These are phyloP conservation scores for Torrubiella hemipterigena DNA, from an alignment of 2,329 filamentous ascomycete genomes.

Conservation along the genomic window DNA sequence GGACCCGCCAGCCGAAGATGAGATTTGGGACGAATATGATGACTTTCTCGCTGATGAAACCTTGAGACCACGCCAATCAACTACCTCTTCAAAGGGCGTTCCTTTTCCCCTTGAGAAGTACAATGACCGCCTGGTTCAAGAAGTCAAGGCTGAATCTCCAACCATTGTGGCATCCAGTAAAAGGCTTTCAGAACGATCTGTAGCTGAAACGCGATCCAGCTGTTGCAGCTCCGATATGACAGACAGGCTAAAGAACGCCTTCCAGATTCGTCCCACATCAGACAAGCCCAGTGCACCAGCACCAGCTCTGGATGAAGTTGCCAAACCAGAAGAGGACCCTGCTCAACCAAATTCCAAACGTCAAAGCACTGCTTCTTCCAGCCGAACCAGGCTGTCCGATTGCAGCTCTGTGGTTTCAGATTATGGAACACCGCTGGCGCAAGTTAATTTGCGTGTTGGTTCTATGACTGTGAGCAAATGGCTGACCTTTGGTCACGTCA, in stretches of 20 bases:
- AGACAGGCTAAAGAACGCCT: slow-evolving; percentile 36
- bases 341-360: slow-evolving; percentile 9
- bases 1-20: slow-evolving; percentile 62
- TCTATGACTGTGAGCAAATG: slow-evolving; percentile 81
- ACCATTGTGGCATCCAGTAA: slow-evolving; percentile 24
- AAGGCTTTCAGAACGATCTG: slow-evolving; percentile 19
- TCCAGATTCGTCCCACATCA: slow-evolving; percentile 30
- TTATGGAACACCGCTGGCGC: slow-evolving; percentile 51
- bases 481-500: slow-evolving; percentile 72
- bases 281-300: slow-evolving; percentile 30
- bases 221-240: slow-evolving; percentile 43
- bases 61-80: slow-evolving; percentile 32
- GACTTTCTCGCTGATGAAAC: slow-evolving; percentile 64
- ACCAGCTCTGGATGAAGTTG: no score
- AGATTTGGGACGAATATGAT: slow-evolving; percentile 91
- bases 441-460: slow-evolving; percentile 66
- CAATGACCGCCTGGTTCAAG: slow-evolving; percentile 22
- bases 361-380: slow-evolving; percentile 19
- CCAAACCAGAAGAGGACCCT: slow-evolving; percentile 11
- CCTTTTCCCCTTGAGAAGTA: slow-evolving; percentile 45
- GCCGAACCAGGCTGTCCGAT: slow-evolving; percentile 24
- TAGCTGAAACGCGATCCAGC: slow-evolving; percentile 31
- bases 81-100: slow-evolving; percentile 42
- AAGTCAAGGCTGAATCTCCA: slow-evolving; percentile 32
- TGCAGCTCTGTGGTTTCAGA: slow-evolving; percentile 35